These are phyloP conservation scores for Sporothrix protearum DNA, from an alignment of 2,329 filamentous ascomycete species.

Conservation along the genomic window DNA sequence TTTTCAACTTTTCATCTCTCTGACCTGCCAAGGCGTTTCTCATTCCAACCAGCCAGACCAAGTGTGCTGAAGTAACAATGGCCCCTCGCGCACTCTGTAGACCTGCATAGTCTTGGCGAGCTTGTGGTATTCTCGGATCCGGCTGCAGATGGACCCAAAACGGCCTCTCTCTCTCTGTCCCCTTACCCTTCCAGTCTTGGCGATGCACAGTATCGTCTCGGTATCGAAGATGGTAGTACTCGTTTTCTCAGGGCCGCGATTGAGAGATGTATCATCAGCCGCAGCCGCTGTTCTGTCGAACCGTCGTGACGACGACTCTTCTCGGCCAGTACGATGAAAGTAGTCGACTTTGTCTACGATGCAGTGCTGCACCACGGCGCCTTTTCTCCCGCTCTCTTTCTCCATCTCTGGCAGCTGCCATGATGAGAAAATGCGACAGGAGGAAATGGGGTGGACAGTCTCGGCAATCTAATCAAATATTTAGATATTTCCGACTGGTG, in stretches of 20 bases:
- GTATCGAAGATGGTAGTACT: neutral
- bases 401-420: neutral
- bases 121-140: neutral
- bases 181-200: neutral
- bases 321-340: neutral
- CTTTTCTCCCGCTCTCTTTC: neutral
- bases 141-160: neutral
- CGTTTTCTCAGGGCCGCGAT: neutral
- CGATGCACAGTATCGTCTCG: neutral
- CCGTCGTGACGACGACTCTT: neutral
- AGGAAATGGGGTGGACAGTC: neutral
- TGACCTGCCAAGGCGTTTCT: neutral
- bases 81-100: neutral
- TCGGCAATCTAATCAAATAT: too few species aligned
- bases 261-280: neutral
- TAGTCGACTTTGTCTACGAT: neutral
- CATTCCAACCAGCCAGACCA: neutral
- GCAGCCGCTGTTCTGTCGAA: neutral
- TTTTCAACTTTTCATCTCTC: neutral
- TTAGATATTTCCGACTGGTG: constrained; percentile 1
- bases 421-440: neutral
- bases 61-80: neutral
- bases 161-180: neutral
- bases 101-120: neutral
- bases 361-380: neutral